Base-by-base conservation (phyloP, 2,329 filamentous ascomycete species). In the Thermothelomyces thermophilus region DNA sequence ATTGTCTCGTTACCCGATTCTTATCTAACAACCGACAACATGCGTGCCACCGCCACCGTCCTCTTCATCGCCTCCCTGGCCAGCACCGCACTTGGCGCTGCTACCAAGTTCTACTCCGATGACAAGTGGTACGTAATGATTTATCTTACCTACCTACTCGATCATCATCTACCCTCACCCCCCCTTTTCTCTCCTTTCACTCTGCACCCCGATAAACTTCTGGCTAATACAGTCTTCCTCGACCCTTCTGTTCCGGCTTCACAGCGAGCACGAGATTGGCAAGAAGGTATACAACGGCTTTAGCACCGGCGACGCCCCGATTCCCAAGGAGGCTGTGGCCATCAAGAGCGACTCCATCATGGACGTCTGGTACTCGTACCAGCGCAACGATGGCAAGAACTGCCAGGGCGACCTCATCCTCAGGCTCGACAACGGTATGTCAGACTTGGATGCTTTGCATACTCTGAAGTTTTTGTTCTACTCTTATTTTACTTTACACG, bases 311-410 rank as follows among this genome's bases (percentile, higher is more conserved):
- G 52, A 55, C 19, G 42, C 46, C 1, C 46, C 49, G 37, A 44
- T 54, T 5, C 65, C 70, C 46, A 65, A 70, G 34, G 73, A 74
- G 53, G 70, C 71, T 33, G 74, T 73, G 59, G 73, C 73, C 54
- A 73, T 73, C 63, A 73, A 72, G 62, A 65, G 69, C 34, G 69
- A 72, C 13, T 17, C 48, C 51, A 11, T 47, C 42, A 14, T 52
- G 49, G 49, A 37, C 28, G 2, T 43, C 46, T 2, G 30, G 30
- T 31, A 31, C 30, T 9, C 30, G 30, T 31, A 31, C 30, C 30
- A 31, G 30, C 9, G 14, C 30, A 31, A 14, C 30, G 30, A 31
- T 14, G 30, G 30, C 30, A 14, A 31, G 9, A 31, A 31, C 9
- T 31, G 30, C 30, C 9, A 31, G 30, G 30, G 30, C 30, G 30